phyloP scores from a whole-genome alignment of 441 rosid genomes.

The Erodium moschatum region DNA sequence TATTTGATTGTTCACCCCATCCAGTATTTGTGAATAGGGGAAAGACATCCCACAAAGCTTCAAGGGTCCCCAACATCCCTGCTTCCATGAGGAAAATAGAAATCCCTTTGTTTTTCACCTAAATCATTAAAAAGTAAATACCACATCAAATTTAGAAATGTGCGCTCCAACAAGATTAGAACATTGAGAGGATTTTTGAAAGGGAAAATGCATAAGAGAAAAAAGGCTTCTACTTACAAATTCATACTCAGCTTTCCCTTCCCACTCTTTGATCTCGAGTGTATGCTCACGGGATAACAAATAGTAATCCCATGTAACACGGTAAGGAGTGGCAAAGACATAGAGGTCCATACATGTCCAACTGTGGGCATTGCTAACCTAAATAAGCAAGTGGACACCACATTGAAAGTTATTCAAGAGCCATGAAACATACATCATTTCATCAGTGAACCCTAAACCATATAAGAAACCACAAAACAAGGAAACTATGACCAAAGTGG shows the following conservation, averaged over 20 bases:
- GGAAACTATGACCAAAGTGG: neutral
- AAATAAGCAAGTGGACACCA: constrained; percentile 21
- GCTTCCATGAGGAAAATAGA: constrained; percentile 97
- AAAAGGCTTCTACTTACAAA: constrained; percentile 44
- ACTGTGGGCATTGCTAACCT: constrained; percentile 79
- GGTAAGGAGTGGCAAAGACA: constrained; percentile 88
- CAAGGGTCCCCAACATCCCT: constrained; percentile 87
- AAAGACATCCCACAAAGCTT: constrained; percentile 88
- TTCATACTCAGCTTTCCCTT: constrained; percentile 74
- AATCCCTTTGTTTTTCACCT: constrained; percentile 81
- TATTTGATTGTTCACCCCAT: constrained; percentile 85
- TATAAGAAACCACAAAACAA: neutral
- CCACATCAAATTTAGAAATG: neutral
- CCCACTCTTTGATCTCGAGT: constrained; percentile 70
- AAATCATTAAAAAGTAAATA: constrained; percentile 16
- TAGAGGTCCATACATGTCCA: constrained; percentile 97
- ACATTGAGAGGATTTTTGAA: neutral
- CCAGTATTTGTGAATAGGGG: constrained; percentile 86
- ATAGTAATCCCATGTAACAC: constrained; percentile 93
- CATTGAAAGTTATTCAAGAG: neutral
- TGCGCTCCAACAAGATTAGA: constrained; percentile 7
- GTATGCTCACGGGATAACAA: constrained; percentile 76
- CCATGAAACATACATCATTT: neutral
- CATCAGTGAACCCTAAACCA: neutral
- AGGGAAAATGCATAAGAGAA: neutral